Conservation (phyloP, 83 land plant genomes). For the Picea engelmannii region DNA sequence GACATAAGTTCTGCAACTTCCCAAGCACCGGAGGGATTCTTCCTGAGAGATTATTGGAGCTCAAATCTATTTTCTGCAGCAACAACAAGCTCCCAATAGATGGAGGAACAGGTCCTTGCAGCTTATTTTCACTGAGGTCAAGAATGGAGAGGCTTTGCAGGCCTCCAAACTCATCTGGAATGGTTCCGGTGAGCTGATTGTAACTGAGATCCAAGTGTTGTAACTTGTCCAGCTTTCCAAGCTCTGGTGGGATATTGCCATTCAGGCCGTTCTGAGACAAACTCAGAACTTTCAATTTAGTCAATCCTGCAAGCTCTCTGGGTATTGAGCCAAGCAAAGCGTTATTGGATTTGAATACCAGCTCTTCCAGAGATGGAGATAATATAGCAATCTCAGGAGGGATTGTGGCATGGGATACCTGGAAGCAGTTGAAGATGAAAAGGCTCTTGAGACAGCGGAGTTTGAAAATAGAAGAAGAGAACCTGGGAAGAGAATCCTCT, state of each 20-base stretch:
- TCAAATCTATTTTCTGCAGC: conserved; percentile 14
- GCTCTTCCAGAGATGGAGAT: conserved; percentile 2
- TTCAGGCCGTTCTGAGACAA: conserved; percentile 9
- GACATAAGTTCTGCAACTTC: conserved; percentile 12
- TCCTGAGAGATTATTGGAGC: conserved; percentile 22
- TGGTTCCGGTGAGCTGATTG: conserved; percentile 19
- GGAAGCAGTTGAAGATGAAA: conserved; percentile 16
- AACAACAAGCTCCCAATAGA: conserved; percentile 10
- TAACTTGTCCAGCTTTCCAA: conserved; percentile 11
- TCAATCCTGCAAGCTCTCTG: neutral
- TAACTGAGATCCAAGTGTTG: conserved; percentile 23
- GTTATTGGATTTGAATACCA: neutral
- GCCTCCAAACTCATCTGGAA: conserved; percentile 18
- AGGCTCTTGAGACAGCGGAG: conserved; percentile 11
- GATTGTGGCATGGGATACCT: neutral
- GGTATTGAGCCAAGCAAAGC: neutral
- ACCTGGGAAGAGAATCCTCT: neutral
- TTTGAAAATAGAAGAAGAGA: conserved; percentile 10
- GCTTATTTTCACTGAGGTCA: conserved; percentile 12
- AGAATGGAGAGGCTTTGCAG: conserved; percentile 10
- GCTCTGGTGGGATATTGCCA: conserved; percentile 12
- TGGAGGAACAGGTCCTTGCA: conserved; percentile 18
- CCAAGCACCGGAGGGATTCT: conserved; percentile 19
- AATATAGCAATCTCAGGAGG: neutral
- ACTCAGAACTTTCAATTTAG: neutral